Base-by-base conservation (phyloP, 2,329 filamentous ascomycete genomes). In the Nannizzia gypsea region DNA sequence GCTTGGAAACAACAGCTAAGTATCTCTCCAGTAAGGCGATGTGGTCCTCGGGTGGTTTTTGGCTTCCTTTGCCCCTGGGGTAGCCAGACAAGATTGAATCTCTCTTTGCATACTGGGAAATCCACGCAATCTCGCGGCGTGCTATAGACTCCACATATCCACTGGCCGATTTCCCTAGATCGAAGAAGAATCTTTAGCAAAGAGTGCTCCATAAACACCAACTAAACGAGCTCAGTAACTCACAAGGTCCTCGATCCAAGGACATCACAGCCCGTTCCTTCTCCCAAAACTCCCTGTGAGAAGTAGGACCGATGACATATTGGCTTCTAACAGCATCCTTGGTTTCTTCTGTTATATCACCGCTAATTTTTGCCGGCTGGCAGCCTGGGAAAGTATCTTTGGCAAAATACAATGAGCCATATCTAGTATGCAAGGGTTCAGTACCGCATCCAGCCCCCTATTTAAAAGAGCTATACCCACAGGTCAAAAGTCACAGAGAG, bases 181-280 rank as follows among this genome's bases (percentile, higher is more conserved):
- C 40, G 28, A 11, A 11, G 48, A 6, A 36, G 1, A 31, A 6
- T 9, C 1, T 59, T 46, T 20, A 46, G 42, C 17, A 6, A 20
- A 20, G 42, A 17, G n/a, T n/a, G n/a, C n/a, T n/a, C n/a, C n/a
- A 17, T 6, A 36, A 9, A 52, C 28, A 5, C 15, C 24, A 28
- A 6, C 4, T 36, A 34, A 17, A 8, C 15, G 24, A 54, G 11
- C 6, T 15, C 13, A 8, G 11, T 40, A 38, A 59, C 71, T 60
- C 65, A 76, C 73, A 77, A 54, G 73, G 74, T n/a, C 75, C 74
- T 50, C 72, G 68, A 63, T 75, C 70, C 59, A 73, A 67, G 31
- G 63, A 38, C 67, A 74, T 72, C 6, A 44, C 61, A 46, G 67
- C 66, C 48, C 72, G 68, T 63, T 73, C 66, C 59, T 67, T 67